These are phyloP conservation scores for Kokia cookei DNA, from an alignment of 441 rosid species.

Conservation along the genomic window DNA sequence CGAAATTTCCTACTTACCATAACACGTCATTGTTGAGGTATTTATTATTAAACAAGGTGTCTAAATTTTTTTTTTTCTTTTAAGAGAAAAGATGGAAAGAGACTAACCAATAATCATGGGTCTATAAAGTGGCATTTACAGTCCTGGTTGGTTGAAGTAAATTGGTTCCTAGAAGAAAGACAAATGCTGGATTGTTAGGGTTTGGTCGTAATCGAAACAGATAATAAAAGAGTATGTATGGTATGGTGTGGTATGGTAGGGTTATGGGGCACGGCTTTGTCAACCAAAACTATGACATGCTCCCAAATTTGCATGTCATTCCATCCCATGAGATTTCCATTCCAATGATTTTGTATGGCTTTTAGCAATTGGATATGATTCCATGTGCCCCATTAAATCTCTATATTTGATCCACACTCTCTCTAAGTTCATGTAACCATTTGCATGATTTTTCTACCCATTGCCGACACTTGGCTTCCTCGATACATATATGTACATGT, in stretches of 20 bases:
- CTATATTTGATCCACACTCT: too few species aligned
- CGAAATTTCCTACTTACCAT: too few species aligned
- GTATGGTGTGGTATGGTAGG: neutral
- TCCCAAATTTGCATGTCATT: neutral
- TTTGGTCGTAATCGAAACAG: neutral
- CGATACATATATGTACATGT: too few species aligned
- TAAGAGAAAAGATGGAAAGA: neutral
- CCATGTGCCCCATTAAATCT: neutral
- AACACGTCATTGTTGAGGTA: too few species aligned
- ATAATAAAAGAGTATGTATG: neutral
- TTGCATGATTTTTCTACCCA: too few species aligned
- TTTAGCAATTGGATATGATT: neutral
- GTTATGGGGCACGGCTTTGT: neutral
- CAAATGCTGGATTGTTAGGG: neutral
- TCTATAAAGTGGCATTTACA: too few species aligned
- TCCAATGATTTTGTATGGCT: neutral
- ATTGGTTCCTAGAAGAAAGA: neutral
- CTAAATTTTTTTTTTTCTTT: too few species aligned
- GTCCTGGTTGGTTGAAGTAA: too few species aligned
- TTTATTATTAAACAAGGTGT: too few species aligned
- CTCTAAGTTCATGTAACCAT: too few species aligned
- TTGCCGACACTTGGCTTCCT: too few species aligned
- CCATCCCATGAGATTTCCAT: neutral
- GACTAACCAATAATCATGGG: neutral
- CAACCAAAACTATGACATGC: slow-evolving; percentile 1